Percentiles rank a stretch among this genome's conserved stretches.
These are phyloP conservation scores for Phytophthora aleatoria DNA, from an alignment of 352 stramenopile species.

Conservation along the genomic window DNA sequence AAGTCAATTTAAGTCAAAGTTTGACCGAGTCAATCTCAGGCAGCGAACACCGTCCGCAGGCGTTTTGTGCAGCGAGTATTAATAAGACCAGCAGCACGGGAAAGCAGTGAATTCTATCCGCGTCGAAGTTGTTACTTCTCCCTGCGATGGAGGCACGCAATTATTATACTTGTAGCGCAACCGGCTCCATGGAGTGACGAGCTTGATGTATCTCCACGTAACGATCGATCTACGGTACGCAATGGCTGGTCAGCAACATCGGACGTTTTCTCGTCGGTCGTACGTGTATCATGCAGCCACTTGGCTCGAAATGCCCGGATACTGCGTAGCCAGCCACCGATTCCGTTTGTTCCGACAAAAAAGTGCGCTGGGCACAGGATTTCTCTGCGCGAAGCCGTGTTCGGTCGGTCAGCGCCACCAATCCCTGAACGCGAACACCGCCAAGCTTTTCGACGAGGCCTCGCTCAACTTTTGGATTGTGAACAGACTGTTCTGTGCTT, in stretches of 20 bases:
- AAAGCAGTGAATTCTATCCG: not conserved
- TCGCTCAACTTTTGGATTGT: constrained; percentile 6
- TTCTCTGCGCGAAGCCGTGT: constrained; percentile 30
- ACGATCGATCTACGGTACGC: constrained; percentile 14
- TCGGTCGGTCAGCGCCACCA: constrained; percentile 9
- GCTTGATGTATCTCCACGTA: not conserved
- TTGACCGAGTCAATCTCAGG: too few species aligned
- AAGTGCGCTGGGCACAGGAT: constrained; percentile 4
- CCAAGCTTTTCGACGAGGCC: constrained; percentile 3
- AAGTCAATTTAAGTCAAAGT: not conserved
- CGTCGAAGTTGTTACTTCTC: constrained; percentile 5
- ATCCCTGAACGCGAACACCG: constrained; percentile 11
- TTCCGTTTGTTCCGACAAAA: constrained; percentile 7
- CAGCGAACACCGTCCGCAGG: not conserved
- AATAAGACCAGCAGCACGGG: not conserved
- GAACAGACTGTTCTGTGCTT: constrained; percentile 11
- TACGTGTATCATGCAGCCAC: constrained; percentile 1
- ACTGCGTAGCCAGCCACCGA: not conserved
- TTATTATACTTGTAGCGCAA: not conserved
- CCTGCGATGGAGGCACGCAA: constrained; percentile 2
- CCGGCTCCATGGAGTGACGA: not conserved
- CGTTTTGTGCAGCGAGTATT: not conserved
- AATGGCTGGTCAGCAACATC: constrained; percentile 12
- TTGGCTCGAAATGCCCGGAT: not conserved
- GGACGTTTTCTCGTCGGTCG: not conserved